Evolutionary conservation across 2,329 filamentous ascomycete genomes (phyloP).

Genomic region (Myrmaecium sp.): DNA sequence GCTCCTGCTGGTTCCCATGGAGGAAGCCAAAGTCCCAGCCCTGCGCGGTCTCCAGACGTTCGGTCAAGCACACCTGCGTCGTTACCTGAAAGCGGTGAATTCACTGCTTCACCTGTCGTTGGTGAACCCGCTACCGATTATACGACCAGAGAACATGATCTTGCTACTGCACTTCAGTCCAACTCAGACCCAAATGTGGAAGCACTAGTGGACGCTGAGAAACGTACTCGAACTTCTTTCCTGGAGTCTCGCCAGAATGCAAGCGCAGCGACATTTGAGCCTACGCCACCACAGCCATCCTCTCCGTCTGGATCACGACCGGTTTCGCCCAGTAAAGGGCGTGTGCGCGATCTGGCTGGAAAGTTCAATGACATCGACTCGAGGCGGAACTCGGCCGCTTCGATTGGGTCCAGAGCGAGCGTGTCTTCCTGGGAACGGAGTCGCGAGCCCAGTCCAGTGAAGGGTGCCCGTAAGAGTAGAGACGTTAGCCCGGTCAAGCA

Average conservation of each 20-base stretch:
- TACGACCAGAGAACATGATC: conserved; percentile 19
- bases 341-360: conserved; percentile 34
- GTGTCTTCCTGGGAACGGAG: conserved; percentile 23
- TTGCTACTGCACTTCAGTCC: conserved; percentile 14
- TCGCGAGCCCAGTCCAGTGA: conserved; percentile 16
- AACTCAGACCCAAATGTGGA: conserved; percentile 10
- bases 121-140: conserved; percentile 13
- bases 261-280: conserved; percentile 13
- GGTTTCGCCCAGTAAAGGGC: conserved; percentile 30
- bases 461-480: conserved; percentile 6
- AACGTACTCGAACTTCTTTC: conserved; percentile 18
- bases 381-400: conserved; percentile 29
- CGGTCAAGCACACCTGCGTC: conserved; percentile 26
- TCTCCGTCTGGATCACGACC: conserved; percentile 20
- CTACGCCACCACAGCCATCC: conserved; percentile 14
- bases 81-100: conserved; percentile 28
- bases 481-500: conserved; percentile 9
- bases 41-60: conserved; percentile 40
- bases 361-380: conserved; percentile 30
- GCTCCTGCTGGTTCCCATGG: conserved; percentile 18
- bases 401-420: conserved; percentile 23
- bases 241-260: conserved; percentile 16
- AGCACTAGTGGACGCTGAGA: conserved; percentile 14
- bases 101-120: conserved; percentile 18
- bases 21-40: conserved; percentile 41